A percentile compares a stretch with the other conserved stretches of the same genome.
Conservation (phyloP, 495 filamentous ascomycete genomes). For the Tuber aestivum region DNA sequence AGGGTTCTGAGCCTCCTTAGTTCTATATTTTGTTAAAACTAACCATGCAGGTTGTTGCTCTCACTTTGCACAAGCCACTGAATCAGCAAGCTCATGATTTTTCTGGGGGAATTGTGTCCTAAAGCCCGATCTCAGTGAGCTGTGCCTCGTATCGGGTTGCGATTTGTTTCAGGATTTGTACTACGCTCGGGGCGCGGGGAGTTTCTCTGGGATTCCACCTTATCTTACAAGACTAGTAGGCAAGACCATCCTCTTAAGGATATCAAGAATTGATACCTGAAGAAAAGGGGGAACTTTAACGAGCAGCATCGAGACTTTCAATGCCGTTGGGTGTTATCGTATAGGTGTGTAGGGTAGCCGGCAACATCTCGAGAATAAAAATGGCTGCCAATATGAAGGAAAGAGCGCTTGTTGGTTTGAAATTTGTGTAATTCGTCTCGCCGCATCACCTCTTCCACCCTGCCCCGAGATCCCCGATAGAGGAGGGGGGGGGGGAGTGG, state of each 20-base stretch:
- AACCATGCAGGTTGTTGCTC: neutral
- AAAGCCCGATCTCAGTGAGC: neutral
- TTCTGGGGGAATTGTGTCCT: neutral
- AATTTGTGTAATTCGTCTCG: too few relatives aligned
- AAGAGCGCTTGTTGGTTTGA: too few relatives aligned
- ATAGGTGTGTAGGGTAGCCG: too few relatives aligned
- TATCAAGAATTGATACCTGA: neutral
- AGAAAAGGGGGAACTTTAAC: neutral
- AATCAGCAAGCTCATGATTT: neutral
- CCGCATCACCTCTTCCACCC: too few relatives aligned
- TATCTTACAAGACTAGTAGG: neutral
- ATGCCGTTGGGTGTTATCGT: too few relatives aligned
- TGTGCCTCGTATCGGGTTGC: neutral
- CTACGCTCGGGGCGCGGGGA: neutral
- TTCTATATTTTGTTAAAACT: neutral
- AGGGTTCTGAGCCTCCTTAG: neutral
- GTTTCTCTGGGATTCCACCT: neutral
- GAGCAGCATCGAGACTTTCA: too few relatives aligned
- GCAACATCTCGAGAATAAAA: too few relatives aligned
- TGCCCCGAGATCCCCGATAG: too few relatives aligned
- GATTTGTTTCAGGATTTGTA: neutral
- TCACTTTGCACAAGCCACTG: neutral
- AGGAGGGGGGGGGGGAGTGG: too few relatives aligned
- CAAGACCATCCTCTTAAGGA: neutral
- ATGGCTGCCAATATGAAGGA: too few relatives aligned